Evolutionary conservation across 257 asterid species (phyloP).

Genomic region (Nyctanthes arbortristis): DNA sequence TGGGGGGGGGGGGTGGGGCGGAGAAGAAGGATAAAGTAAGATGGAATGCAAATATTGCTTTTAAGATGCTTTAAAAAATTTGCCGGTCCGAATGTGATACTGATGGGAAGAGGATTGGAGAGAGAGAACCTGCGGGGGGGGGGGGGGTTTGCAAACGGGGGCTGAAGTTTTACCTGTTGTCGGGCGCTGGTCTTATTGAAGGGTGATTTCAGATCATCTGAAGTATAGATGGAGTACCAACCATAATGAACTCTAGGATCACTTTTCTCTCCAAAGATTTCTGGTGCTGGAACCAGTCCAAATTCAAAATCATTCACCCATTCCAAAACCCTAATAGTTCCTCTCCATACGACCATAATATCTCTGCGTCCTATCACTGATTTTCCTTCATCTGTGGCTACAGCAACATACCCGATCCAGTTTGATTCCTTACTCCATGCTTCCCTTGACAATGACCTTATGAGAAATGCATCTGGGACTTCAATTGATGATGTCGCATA

Average conservation of each 20-base stretch:
- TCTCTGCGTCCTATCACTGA: conserved; percentile 71
- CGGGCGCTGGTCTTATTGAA: conserved; percentile 63
- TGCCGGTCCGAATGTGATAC: too few relatives aligned
- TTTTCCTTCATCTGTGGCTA: conserved; percentile 80
- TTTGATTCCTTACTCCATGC: conserved; percentile 86
- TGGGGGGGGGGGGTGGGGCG: too few relatives aligned
- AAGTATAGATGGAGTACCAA: conserved; percentile 77
- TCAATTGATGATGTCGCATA: conserved; percentile 66
- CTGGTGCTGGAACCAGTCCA: conserved; percentile 47
- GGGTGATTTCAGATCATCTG: conserved; percentile 61
- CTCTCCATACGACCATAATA: conserved; percentile 79
- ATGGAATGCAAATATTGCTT: background rate
- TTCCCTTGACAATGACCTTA: conserved; percentile 63
- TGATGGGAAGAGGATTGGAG: too few relatives aligned
- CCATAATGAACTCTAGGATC: conserved; percentile 64
- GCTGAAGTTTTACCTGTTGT: conserved; percentile 50
- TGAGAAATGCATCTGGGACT: conserved; percentile 68
- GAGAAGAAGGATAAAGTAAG: background rate
- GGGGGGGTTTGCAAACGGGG: too few relatives aligned
- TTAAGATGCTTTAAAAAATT: background rate
- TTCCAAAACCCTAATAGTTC: conserved; percentile 61
- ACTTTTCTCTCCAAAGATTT: conserved; percentile 40
- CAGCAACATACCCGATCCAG: conserved; percentile 88
- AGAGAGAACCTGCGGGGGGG: too few relatives aligned
- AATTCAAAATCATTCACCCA: conserved; percentile 75